These are phyloP conservation scores for Fusarium sp. DNA, from an alignment of 2,329 filamentous ascomycete species.

Conservation along the genomic window DNA sequence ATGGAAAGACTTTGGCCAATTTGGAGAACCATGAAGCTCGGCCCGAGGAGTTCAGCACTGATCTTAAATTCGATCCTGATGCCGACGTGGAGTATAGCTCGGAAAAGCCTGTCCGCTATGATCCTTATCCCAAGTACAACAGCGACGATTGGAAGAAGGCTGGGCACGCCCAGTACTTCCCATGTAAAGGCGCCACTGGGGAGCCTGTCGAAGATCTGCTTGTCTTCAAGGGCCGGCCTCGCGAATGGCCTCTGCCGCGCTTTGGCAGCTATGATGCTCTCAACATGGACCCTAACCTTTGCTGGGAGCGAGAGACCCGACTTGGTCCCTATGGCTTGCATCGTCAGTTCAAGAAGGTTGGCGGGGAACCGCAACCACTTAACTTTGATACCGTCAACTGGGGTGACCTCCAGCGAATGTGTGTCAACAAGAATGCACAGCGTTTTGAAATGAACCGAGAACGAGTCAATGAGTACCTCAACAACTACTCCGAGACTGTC, in stretches of 20 bases:
- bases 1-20: constrained; percentile 65
- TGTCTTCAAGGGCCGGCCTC: constrained; percentile 71
- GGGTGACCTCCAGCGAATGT: constrained; percentile 76
- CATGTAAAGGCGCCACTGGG: constrained; percentile 74
- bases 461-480: constrained; percentile 58
- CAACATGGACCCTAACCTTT: constrained; percentile 71
- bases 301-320: constrained; percentile 76
- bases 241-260: constrained; percentile 68
- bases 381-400: constrained; percentile 76
- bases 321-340: constrained; percentile 73
- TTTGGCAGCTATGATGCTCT: constrained; percentile 73
- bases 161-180: constrained; percentile 68
- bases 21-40: constrained; percentile 57
- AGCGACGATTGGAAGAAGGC: constrained; percentile 67
- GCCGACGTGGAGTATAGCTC: constrained; percentile 55
- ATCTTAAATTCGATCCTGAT: constrained; percentile 51
- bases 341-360: constrained; percentile 60
- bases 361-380: constrained; percentile 52
- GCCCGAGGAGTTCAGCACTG: constrained; percentile 46
- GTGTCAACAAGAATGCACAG: constrained; percentile 72
- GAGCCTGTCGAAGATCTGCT: constrained; percentile 70
- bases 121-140: constrained; percentile 80
- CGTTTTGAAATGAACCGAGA: constrained; percentile 65
- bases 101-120: constrained; percentile 68
- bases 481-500: constrained; percentile 54